Conservation (phyloP, 1,284 basidiomycete genomes). For the Coniferiporia weirii region DNA sequence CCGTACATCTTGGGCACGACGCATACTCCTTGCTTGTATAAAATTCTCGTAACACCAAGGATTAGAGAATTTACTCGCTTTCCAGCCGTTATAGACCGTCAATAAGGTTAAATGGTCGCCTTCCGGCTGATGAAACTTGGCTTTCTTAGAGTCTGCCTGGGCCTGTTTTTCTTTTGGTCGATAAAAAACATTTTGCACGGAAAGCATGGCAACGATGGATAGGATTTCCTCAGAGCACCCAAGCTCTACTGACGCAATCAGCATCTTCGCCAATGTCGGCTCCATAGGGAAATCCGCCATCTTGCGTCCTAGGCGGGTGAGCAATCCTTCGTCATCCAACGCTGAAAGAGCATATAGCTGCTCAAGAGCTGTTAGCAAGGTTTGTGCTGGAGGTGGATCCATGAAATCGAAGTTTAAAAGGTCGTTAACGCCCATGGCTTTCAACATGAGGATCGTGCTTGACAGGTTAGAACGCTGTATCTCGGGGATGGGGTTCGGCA, state of each 20-base stretch:
- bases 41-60: constrained; percentile 99
- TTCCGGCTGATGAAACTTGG: constrained; percentile 97
- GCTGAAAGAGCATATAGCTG: constrained; percentile 93
- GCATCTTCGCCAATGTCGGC: constrained; percentile 93
- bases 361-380: constrained; percentile 92
- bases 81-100: constrained; percentile 99
- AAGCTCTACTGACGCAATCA: constrained; percentile 96
- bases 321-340: constrained; percentile 91
- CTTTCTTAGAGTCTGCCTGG: constrained; percentile 98
- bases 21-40: constrained; percentile 95
- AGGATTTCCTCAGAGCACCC: constrained; percentile 97
- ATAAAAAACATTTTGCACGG: constrained; percentile 95
- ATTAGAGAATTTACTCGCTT: constrained; percentile 89
- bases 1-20: constrained; percentile 94
- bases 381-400: constrained; percentile 97
- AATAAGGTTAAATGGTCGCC: constrained; percentile 94
- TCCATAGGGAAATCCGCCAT: constrained; percentile 99
- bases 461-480: constrained; percentile 95
- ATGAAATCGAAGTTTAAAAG: constrained; percentile 98
- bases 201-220: constrained; percentile 96
- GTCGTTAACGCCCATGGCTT: constrained; percentile 99
- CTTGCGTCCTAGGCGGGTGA: constrained; percentile 92
- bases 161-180: constrained; percentile 98
- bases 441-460: constrained; percentile 90
- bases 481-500: constrained; percentile 96